Evolutionary conservation across 1,139 yeast genomes (phyloP), one percentile per base, ranked within the genome.

Genomic region (Sugiyamaella neomexicana): DNA sequence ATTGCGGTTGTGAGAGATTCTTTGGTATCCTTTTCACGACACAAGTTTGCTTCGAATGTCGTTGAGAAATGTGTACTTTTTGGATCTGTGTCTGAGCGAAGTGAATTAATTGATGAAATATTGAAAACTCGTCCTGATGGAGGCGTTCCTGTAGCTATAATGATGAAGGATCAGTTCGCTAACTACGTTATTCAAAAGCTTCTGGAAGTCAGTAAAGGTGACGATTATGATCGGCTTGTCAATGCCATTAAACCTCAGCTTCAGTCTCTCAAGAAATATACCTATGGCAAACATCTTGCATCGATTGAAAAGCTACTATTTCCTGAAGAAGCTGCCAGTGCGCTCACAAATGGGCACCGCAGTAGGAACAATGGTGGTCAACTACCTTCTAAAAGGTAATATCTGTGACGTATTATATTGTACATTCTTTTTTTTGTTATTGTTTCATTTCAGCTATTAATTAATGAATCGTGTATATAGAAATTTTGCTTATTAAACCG

Each of bases 161-260:
- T 93, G 98, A 91, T 95, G 90, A 89, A 89, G 69, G 99, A 93
- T 71, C 99, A 93, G 69, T 95, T 86, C 73, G 99, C 98, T 17
- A 93, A 93, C 71, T 93, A 93, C 68, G 99, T 93, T 46, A 89
- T 93, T 55, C 99, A 93, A 72, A 93, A 93, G 69, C 79, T 95
- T 64, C 90, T 93, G 39, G 97, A 89, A 62, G 87, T 88, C 2
- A 81, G 95, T 7, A 80, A 79, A 58, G 86, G 87, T 52, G 79
- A 78, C 36, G 89, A 89, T 58, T 65, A 72, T 42, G 72, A 69
- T 32, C 64, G 68, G 29, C 66, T 75, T 20, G 75, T 73, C 17
- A 58, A 61, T 23, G 67, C 67, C 42, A 75, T 75, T 50, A 65
- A 65, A 58, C 77, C 77, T 23, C 76, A 73, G 50, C 60, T 75